These are phyloP conservation scores for Fusarium sp. DNA, from an alignment of 2,329 filamentous ascomycete species.

Conservation along the genomic window DNA sequence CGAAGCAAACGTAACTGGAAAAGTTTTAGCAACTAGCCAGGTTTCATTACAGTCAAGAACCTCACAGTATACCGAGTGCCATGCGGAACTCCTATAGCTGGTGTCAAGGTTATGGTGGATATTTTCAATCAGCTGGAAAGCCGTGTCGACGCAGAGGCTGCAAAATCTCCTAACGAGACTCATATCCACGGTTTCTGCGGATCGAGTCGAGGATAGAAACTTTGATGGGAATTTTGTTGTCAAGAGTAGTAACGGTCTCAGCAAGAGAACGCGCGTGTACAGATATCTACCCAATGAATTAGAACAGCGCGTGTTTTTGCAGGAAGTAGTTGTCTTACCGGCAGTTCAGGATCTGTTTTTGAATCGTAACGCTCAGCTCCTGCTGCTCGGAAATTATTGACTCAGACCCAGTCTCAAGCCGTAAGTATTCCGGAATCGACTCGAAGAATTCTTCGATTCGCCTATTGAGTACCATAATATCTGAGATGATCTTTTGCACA, in stretches of 20 bases:
- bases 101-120: background rate
- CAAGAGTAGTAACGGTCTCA: background rate
- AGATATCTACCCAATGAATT: background rate
- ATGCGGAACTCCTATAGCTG: background rate
- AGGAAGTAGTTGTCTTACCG: background rate
- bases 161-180: background rate
- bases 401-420: background rate
- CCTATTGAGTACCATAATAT: background rate
- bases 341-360: background rate
- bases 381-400: background rate
- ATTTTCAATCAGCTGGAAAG: background rate
- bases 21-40: background rate
- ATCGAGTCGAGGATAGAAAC: background rate
- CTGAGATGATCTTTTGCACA: background rate
- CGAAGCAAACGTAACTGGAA: background rate
- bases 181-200: background rate
- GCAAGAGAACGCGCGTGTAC: background rate
- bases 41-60: too few species aligned
- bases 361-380: background rate
- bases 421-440: background rate
- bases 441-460: background rate
- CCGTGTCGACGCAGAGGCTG: background rate
- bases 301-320: fast-evolving
- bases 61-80: background rate
- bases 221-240: background rate